A percentile compares a stretch with the other conserved stretches of the same genome.
Conservation (phyloP, 805 yeast genomes). For the Spathaspora sp. region DNA sequence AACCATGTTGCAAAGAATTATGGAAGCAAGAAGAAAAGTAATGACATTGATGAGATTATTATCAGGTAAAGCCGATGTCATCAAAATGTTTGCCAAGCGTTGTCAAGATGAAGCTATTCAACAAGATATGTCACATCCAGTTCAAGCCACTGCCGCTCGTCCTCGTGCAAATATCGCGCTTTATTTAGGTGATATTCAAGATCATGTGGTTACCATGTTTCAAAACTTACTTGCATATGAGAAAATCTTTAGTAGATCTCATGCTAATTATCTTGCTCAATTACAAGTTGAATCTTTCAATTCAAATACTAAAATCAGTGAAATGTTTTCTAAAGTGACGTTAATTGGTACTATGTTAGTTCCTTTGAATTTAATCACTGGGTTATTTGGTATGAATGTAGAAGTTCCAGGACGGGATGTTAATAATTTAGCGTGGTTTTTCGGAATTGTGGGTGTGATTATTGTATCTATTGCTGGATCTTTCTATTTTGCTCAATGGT, state of each 20-base stretch:
- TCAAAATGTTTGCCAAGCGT: constrained; percentile 92
- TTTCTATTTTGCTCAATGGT: constrained; percentile 16
- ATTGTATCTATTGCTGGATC: constrained; percentile 12
- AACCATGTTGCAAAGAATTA: constrained; percentile 75
- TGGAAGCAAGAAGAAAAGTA: constrained; percentile 84
- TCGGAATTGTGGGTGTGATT: constrained; percentile 29
- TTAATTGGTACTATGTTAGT: constrained; percentile 84
- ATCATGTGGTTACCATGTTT: constrained; percentile 96
- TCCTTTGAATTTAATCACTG: constrained; percentile 87
- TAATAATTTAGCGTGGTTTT: constrained; percentile 29
- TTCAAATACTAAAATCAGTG: constrained; percentile 80
- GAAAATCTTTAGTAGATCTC: constrained; percentile 88
- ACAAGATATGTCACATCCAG: constrained; percentile 8
- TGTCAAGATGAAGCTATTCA: constrained; percentile 67
- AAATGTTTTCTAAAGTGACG: constrained; percentile 85
- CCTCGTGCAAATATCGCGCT: constrained; percentile 91
- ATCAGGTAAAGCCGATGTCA: constrained; percentile 93
- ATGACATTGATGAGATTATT: constrained; percentile 89
- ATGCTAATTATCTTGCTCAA: constrained; percentile 89
- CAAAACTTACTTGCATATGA: constrained; percentile 88
- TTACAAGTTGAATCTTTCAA: constrained; percentile 89
- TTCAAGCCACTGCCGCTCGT: constrained; percentile 28
- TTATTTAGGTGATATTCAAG: constrained; percentile 93
- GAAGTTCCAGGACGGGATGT: constrained; percentile 66
- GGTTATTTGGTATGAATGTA: constrained; percentile 96